Evolutionary conservation across 139 green algal genomes (phyloP).

Genomic region (Tetraselmis chui): DNA sequence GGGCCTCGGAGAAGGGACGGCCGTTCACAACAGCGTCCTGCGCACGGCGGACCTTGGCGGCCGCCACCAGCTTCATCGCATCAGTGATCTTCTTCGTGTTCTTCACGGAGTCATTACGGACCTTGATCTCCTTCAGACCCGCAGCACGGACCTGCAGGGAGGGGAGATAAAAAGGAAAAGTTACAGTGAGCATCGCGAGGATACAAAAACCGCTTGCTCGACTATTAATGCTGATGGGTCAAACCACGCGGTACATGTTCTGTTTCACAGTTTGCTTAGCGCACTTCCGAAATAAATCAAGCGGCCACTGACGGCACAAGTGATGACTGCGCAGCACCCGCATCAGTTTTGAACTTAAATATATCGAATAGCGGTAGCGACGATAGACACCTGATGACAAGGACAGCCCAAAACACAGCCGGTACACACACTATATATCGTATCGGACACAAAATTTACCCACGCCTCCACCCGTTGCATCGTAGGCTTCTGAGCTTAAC

Average conservation of each 20-base stretch:
- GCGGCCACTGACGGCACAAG: not conserved
- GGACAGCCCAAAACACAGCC: too few relatives aligned
- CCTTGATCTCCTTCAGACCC: slow-evolving; percentile 82
- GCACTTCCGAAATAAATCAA: not conserved
- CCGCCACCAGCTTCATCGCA: slow-evolving; percentile 92
- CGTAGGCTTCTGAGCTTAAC: too few relatives aligned
- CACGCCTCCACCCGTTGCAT: too few relatives aligned
- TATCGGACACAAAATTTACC: too few relatives aligned
- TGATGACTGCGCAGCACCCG: too few relatives aligned
- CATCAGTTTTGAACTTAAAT: too few relatives aligned
- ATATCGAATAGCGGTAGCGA: too few relatives aligned
- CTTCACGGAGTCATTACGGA: slow-evolving; percentile 93
- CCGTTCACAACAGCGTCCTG: slow-evolving; percentile 96
- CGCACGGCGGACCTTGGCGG: slow-evolving; percentile 88
- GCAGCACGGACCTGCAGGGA: slow-evolving; percentile 39
- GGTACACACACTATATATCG: too few relatives aligned
- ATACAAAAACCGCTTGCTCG: not conserved
- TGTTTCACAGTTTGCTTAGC: not conserved
- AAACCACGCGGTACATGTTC: not conserved
- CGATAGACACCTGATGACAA: too few relatives aligned
- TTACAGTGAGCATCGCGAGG: not conserved
- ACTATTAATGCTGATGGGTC: not conserved
- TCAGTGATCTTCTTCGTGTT: slow-evolving; percentile 99
- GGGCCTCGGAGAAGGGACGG: slow-evolving; percentile 96
- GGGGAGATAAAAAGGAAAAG: too few relatives aligned